Conservation (phyloP, 1,284 basidiomycete species). For the Nidula niveotomentosa region DNA sequence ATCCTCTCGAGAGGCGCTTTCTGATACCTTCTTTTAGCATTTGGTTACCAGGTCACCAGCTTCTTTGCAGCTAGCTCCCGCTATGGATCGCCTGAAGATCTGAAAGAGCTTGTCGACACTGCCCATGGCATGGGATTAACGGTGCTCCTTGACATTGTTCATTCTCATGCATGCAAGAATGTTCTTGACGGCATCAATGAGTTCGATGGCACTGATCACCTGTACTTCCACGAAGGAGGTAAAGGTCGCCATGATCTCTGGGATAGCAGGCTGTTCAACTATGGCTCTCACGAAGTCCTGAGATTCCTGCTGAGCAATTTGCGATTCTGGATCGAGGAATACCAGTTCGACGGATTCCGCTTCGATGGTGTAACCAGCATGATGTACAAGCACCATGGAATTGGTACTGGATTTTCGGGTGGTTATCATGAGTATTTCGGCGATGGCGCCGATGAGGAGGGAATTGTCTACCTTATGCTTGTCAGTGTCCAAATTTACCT, state of each 20-base stretch:
- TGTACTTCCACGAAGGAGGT: slow-evolving; percentile 93
- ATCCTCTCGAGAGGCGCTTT: neutral
- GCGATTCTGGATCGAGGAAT: slow-evolving; percentile 95
- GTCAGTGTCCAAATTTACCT: slow-evolving; percentile 47
- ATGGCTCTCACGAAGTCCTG: slow-evolving; percentile 91
- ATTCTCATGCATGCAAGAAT: slow-evolving; percentile 99
- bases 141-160: slow-evolving; percentile 94
- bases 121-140: slow-evolving; percentile 93
- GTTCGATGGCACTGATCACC: slow-evolving; percentile 96
- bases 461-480: slow-evolving; percentile 95
- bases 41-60: slow-evolving; percentile 97
- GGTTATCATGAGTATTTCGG: slow-evolving; percentile 99
- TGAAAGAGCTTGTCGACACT: slow-evolving; percentile 94
- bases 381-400: slow-evolving; percentile 98
- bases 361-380: slow-evolving; percentile 99
- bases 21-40: slow-evolving; percentile 50
- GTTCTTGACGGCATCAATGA: slow-evolving; percentile 93
- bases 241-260: slow-evolving; percentile 95
- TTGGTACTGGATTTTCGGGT: slow-evolving; percentile 96
- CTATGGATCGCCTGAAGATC: slow-evolving; percentile 92
- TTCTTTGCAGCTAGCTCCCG: slow-evolving; percentile 98
- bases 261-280: slow-evolving; percentile 98
- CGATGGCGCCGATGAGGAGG: slow-evolving; percentile 81
- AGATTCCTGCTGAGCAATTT: slow-evolving; percentile 95
- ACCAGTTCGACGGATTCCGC: slow-evolving; percentile 95